Conservation (phyloP, 768 basidiomycete species). For the Hortiboletus campestris region DNA sequence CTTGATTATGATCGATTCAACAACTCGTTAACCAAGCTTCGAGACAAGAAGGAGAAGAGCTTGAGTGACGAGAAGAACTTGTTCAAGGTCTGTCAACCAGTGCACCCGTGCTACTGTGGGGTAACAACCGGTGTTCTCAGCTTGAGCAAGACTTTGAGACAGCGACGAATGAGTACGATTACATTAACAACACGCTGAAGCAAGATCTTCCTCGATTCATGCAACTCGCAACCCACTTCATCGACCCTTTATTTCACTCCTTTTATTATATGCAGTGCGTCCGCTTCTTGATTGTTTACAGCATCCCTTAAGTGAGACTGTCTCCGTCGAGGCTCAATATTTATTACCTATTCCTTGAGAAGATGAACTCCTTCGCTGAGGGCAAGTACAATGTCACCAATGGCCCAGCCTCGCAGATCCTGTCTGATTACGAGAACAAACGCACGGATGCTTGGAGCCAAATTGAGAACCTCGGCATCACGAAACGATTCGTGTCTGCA, state of each 20-base stretch:
- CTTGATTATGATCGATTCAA: slow-evolving; percentile 95
- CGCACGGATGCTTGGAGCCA: slow-evolving; percentile 79
- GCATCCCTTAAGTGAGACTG: not conserved
- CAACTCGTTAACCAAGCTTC: slow-evolving; percentile 89
- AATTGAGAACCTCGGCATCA: slow-evolving; percentile 78
- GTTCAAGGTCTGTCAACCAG: slow-evolving; percentile 68
- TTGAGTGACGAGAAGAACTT: slow-evolving; percentile 94
- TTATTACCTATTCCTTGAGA: slow-evolving; percentile 92
- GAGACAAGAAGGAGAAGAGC: slow-evolving; percentile 98
- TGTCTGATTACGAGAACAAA: slow-evolving; percentile 71
- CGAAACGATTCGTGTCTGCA: slow-evolving; percentile 81
- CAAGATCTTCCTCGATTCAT: slow-evolving; percentile 93
- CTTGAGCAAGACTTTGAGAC: slow-evolving; percentile 95
- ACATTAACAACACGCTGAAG: slow-evolving; percentile 87
- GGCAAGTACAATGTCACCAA: slow-evolving; percentile 74
- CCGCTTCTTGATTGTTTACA: not conserved
- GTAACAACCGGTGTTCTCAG: slow-evolving; percentile 35
- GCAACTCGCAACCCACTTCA: slow-evolving; percentile 81
- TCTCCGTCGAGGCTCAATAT: slow-evolving; percentile 69
- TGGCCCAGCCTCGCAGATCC: slow-evolving; percentile 65
- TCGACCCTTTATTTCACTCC: slow-evolving; percentile 96
- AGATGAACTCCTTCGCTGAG: slow-evolving; percentile 83
- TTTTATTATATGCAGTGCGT: slow-evolving; percentile 99
- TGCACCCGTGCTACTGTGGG: not conserved
- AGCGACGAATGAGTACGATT: slow-evolving; percentile 90